Percentiles rank a stretch among this genome's conserved stretches.
These are phyloP conservation scores for Colletotrichum sp. DNA, from an alignment of 2,329 filamentous ascomycete species.

Conservation along the genomic window DNA sequence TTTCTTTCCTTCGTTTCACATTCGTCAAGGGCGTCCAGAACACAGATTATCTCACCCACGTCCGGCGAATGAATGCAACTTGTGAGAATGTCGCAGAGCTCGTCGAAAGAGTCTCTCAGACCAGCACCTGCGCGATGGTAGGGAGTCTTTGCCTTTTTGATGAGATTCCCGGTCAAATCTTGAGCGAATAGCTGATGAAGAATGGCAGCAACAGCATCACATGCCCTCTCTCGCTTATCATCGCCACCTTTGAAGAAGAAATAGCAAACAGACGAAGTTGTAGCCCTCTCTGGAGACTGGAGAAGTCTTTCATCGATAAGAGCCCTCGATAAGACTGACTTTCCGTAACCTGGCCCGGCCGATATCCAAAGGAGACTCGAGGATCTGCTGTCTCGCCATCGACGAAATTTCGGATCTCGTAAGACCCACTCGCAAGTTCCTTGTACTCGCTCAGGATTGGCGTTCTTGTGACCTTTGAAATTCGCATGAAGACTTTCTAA, in stretches of 20 bases:
- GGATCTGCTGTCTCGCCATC: rapidly evolving
- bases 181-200: background rate
- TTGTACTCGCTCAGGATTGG: background rate
- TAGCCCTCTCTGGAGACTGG: background rate
- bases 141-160: background rate
- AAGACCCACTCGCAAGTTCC: background rate
- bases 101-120: background rate
- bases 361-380: background rate
- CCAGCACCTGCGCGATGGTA: background rate
- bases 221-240: background rate
- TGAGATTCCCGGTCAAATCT: background rate
- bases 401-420: background rate
- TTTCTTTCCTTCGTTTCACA: background rate
- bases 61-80: background rate
- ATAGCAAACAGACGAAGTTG: background rate
- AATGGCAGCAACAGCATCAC: background rate
- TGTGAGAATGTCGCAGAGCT: background rate
- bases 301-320: background rate
- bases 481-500: rapidly evolving
- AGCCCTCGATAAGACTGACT: background rate
- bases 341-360: background rate
- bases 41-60: background rate
- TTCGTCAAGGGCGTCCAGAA: background rate
- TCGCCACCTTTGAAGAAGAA: background rate
- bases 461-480: background rate